A percentile compares a stretch with the other conserved stretches of the same genome.
phyloP scores from a whole-genome alignment of 2,329 filamentous ascomycete species.

The Pseudogymnoascus destructans region DNA sequence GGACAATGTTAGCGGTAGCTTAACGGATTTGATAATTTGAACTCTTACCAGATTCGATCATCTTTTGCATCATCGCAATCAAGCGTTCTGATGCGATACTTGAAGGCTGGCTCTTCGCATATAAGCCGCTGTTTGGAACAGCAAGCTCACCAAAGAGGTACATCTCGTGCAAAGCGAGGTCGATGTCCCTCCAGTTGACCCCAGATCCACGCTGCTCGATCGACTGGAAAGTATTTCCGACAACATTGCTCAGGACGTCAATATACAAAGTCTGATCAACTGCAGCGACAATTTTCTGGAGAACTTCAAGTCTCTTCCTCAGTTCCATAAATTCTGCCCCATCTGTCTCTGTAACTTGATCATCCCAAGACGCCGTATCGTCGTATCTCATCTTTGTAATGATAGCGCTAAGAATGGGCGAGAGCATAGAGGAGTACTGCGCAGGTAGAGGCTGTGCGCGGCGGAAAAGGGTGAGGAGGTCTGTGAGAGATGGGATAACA shows the following conservation, averaged over 20 bases:
- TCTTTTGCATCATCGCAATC: conserved; percentile 84
- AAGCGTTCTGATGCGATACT: conserved; percentile 68
- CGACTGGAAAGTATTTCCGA: conserved; percentile 76
- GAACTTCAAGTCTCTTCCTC: conserved; percentile 72
- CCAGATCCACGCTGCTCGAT: conserved; percentile 59
- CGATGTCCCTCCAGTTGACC: conserved; percentile 89
- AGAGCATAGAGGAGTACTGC: conserved; percentile 69
- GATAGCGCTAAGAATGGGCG: conserved; percentile 80
- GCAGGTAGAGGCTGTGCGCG: conserved; percentile 62
- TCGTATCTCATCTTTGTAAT: conserved; percentile 96
- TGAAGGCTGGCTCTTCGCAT: conserved; percentile 70
- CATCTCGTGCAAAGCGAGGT: conserved; percentile 90
- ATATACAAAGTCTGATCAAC: conserved; percentile 84
- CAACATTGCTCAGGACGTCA: conserved; percentile 72
- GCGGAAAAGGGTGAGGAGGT: conserved; percentile 80
- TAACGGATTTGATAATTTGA: conserved; percentile 9
- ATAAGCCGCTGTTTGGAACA: conserved; percentile 77
- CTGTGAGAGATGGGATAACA: conserved; percentile 84
- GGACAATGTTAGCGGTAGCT: conserved; percentile 20
- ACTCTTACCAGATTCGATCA: conserved; percentile 74
- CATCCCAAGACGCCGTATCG: conserved; percentile 84
- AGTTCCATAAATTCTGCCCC: conserved; percentile 96
- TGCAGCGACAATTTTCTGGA: conserved; percentile 85
- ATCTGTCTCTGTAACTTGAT: conserved; percentile 88
- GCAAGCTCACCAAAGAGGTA: conserved; percentile 89